Conservation (phyloP, 2,329 filamentous ascomycete genomes). For the Metarhizium anisopliae region DNA sequence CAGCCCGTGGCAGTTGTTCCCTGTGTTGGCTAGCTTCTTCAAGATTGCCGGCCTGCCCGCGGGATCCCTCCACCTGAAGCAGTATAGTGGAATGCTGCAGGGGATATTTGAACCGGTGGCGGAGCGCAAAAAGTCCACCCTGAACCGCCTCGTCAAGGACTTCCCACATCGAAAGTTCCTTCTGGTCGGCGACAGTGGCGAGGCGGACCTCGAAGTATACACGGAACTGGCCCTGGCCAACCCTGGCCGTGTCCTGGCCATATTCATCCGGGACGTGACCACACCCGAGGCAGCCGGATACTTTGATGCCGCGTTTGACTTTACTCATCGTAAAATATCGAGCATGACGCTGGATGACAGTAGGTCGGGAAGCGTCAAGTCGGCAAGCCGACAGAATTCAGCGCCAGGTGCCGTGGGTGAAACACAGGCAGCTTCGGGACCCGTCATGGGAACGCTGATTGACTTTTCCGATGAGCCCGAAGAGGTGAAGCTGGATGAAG, state of each 20-base stretch:
- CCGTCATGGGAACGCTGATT: slow-evolving; percentile 49
- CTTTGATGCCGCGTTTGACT: slow-evolving; percentile 55
- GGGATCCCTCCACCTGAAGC: slow-evolving; percentile 90
- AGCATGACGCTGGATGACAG: slow-evolving; percentile 17
- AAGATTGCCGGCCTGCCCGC: slow-evolving; percentile 68
- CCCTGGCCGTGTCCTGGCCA: slow-evolving; percentile 70
- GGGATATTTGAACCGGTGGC: slow-evolving; percentile 97
- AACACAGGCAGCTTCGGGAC: slow-evolving; percentile 22
- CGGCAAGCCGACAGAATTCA: slow-evolving; percentile 18
- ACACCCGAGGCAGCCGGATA: slow-evolving; percentile 63
- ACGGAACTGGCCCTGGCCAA: slow-evolving; percentile 84
- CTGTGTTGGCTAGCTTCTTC: slow-evolving; percentile 80
- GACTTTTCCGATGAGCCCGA: slow-evolving; percentile 49
- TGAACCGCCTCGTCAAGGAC: slow-evolving; percentile 78
- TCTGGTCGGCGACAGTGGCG: slow-evolving; percentile 88
- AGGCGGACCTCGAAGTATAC: slow-evolving; percentile 94
- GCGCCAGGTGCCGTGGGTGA: slow-evolving; percentile 11
- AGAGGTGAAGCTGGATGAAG: slow-evolving; percentile 24
- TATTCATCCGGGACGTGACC: slow-evolving; percentile 95
- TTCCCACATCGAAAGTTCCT: slow-evolving; percentile 87
- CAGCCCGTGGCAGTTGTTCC: slow-evolving; percentile 95
- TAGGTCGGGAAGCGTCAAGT: slow-evolving; percentile 4
- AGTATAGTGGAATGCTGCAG: slow-evolving; percentile 94
- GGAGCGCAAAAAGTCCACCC: slow-evolving; percentile 81
- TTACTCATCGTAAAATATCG: slow-evolving; percentile 17